These are phyloP conservation scores for Microsporum canis DNA, from an alignment of 2,329 filamentous ascomycete species.

Conservation along the genomic window DNA sequence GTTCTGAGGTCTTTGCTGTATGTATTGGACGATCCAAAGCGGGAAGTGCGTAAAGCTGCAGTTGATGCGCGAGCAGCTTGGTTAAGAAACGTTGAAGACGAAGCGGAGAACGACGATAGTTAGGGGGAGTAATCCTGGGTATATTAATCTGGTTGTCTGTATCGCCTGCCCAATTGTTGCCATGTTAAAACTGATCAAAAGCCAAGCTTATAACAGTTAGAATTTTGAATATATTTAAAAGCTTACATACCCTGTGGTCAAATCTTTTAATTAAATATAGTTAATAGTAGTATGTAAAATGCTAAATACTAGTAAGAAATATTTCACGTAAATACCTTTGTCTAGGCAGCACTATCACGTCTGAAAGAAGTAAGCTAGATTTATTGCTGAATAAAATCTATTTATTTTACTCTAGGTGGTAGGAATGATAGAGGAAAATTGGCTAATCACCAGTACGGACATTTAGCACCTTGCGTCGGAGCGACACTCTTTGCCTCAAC, in stretches of 20 bases:
- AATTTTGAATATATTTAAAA: neutral
- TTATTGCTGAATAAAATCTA: neutral
- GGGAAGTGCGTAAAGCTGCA: conserved; percentile 51
- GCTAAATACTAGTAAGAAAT: too few relatives aligned
- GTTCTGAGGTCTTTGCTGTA: conserved; percentile 45
- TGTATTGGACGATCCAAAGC: conserved; percentile 52
- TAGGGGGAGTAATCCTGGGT: neutral
- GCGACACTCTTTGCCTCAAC: neutral
- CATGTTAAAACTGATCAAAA: neutral
- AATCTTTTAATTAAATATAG: neutral
- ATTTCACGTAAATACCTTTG: too few relatives aligned
- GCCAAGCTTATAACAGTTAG: neutral
- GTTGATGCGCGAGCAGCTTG: conserved; percentile 51
- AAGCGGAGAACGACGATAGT: neutral
- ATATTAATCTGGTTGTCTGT: neutral
- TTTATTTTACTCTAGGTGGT: neutral
- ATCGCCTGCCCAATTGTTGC: neutral
- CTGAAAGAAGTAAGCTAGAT: neutral
- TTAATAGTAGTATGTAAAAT: neutral
- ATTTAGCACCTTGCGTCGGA: neutral
- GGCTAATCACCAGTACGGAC: neutral
- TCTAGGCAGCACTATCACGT: neutral
- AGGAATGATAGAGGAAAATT: neutral
- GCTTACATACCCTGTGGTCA: neutral
- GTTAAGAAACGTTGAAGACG: conserved; percentile 31